Evolutionary conservation across 345 rosid species (phyloP).

Genomic region (Pseudoturritis turrita): DNA sequence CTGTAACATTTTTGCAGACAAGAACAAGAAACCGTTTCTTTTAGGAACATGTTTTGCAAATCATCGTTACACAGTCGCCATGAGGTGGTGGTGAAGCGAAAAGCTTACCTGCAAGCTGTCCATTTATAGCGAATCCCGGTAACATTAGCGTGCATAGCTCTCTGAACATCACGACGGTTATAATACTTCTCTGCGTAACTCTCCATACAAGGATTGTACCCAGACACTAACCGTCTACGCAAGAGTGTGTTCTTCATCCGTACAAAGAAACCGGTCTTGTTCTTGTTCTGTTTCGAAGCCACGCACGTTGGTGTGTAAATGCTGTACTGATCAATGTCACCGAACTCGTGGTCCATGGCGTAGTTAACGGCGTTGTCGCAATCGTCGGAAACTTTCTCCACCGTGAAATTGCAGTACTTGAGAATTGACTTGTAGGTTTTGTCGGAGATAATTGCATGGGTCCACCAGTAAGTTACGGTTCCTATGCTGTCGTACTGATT

Average conservation of each 20-base stretch:
- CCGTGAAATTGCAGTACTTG: constrained; percentile 60
- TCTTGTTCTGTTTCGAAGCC: constrained; percentile 25
- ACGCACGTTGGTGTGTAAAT: constrained; percentile 75
- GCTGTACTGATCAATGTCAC: constrained; percentile 80
- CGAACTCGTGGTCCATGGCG: constrained; percentile 71
- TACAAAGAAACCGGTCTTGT: constrained; percentile 7
- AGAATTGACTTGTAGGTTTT: constrained; percentile 58
- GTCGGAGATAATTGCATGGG: constrained; percentile 82
- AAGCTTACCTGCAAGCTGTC: constrained; percentile 87
- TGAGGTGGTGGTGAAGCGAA: background rate
- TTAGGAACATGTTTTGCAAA: background rate
- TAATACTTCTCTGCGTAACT: constrained; percentile 82
- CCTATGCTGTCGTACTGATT: constrained; percentile 69
- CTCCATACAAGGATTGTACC: constrained; percentile 87
- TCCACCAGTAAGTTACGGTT: constrained; percentile 89
- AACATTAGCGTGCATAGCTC: constrained; percentile 78
- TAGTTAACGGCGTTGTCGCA: constrained; percentile 59
- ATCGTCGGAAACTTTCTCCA: constrained; percentile 34
- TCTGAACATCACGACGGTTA: constrained; percentile 65
- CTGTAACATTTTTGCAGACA: constrained; percentile 31
- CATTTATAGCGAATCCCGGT: constrained; percentile 75
- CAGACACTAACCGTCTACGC: constrained; percentile 47
- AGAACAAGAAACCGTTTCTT: background rate
- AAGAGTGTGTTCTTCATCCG: constrained; percentile 58
- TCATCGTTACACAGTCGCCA: background rate